A percentile compares a stretch with the other conserved stretches of the same genome.
Evolutionary conservation across 1,139 yeast species (phyloP).

Genomic region (Trichomonascaceae sp.): DNA sequence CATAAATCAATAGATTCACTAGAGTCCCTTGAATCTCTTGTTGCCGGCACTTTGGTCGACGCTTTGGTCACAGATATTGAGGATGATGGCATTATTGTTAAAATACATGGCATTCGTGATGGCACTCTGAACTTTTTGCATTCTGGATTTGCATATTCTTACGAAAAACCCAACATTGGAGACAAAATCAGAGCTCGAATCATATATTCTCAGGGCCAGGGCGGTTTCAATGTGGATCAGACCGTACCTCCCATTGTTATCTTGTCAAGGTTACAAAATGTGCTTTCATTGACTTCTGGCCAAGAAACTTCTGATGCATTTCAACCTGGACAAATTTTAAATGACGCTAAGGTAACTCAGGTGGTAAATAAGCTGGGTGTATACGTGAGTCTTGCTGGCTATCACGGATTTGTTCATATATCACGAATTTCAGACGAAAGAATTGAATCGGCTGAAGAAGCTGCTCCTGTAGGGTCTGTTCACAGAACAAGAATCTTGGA

Average conservation of each 20-base stretch:
- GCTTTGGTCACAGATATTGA: slow-evolving; percentile 60
- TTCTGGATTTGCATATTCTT: slow-evolving; percentile 42
- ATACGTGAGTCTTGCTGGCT: slow-evolving; percentile 37
- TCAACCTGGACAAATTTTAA: slow-evolving; percentile 67
- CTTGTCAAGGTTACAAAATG: slow-evolving; percentile 58
- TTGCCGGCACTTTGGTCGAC: slow-evolving; percentile 80
- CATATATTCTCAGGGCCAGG: slow-evolving; percentile 39
- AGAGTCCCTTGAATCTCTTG: slow-evolving; percentile 66
- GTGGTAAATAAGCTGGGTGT: slow-evolving; percentile 40
- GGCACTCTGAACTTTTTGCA: slow-evolving; percentile 70
- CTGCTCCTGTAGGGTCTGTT: slow-evolving; percentile 53
- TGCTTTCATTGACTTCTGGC: slow-evolving; percentile 29
- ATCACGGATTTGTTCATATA: slow-evolving; percentile 41
- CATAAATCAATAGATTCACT: slow-evolving; percentile 45
- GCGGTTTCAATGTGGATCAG: slow-evolving; percentile 42
- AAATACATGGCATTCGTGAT: slow-evolving; percentile 67
- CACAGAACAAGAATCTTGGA: slow-evolving; percentile 77
- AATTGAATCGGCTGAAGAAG: slow-evolving; percentile 35
- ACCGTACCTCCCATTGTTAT: slow-evolving; percentile 34
- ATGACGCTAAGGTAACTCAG: slow-evolving; percentile 45
- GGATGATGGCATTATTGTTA: slow-evolving; percentile 47
- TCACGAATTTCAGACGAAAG: slow-evolving; percentile 57
- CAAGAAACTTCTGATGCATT: slow-evolving; percentile 48
- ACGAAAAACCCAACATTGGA: slow-evolving; percentile 57
- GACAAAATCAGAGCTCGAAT: slow-evolving; percentile 64